Evolutionary conservation across 225 moss, liverwort and hornwort genomes (phyloP).

Genomic region (Bryum argenteum): DNA sequence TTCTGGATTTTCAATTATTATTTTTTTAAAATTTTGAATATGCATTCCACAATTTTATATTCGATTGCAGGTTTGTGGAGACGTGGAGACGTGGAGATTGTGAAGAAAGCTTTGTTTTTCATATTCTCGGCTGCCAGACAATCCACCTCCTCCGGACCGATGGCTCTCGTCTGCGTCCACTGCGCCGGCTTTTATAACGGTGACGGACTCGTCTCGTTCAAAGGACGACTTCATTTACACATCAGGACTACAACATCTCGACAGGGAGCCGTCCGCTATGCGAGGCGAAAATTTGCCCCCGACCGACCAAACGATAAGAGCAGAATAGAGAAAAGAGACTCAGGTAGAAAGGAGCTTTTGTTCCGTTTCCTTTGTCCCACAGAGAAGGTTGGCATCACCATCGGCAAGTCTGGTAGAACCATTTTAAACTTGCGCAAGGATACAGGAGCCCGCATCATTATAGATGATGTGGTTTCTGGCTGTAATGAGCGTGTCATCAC

Average conservation of each 20-base stretch:
- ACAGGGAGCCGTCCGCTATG: too few relatives aligned
- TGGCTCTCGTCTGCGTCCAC: conserved; percentile 46
- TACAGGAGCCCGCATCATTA: conserved; percentile 85
- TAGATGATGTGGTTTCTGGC: conserved; percentile 80
- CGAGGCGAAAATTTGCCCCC: too few relatives aligned
- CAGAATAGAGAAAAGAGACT: conserved; percentile 30
- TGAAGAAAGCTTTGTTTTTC: conserved; percentile 70
- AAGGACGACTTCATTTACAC: conserved; percentile 20
- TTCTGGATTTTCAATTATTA: too few relatives aligned
- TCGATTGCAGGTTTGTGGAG: conserved; percentile 29
- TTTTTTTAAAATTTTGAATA: too few relatives aligned
- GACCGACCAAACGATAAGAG: conserved; percentile 29
- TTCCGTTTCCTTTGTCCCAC: conserved; percentile 82
- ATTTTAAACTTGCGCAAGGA: conserved; percentile 77
- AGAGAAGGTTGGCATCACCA: conserved; percentile 85
- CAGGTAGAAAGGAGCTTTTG: conserved; percentile 65
- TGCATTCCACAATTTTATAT: background rate
- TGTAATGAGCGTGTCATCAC: conserved; percentile 81
- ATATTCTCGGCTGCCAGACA: conserved; percentile 82
- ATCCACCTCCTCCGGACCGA: conserved; percentile 84
- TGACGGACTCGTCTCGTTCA: conserved; percentile 56
- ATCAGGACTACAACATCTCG: too few relatives aligned
- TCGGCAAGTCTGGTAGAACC: conserved; percentile 81
- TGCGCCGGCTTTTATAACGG: conserved; percentile 50
- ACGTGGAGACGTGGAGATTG: conserved; percentile 66